Percentiles rank a stretch among this genome's conserved stretches.
Evolutionary conservation across 23 red algal genomes (phyloP).

Genomic region (Gracilaria domingensis): DNA sequence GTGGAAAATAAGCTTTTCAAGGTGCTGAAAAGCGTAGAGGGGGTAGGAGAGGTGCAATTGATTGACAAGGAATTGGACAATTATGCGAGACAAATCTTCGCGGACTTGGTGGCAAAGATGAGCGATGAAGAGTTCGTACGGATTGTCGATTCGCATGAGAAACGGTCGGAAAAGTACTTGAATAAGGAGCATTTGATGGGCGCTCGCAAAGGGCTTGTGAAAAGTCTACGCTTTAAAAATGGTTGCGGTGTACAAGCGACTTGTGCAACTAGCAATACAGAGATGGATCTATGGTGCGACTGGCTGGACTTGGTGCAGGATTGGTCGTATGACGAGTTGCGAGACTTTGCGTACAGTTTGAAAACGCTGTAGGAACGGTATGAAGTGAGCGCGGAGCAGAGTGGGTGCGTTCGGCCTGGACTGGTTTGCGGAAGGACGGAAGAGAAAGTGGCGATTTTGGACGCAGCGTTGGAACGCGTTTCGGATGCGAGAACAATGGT

Average conservation of each 20-base stretch:
- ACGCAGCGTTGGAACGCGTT: constrained; percentile 7
- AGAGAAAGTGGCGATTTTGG: neutral
- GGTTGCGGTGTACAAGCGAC: neutral
- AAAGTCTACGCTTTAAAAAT: neutral
- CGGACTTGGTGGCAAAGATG: neutral
- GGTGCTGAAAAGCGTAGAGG: neutral
- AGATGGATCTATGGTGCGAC: neutral
- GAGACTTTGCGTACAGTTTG: constrained; percentile 16
- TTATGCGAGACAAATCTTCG: neutral
- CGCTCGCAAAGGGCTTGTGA: neutral
- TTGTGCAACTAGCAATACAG: neutral
- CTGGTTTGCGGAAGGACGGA: neutral
- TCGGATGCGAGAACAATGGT: neutral
- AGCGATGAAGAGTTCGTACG: neutral
- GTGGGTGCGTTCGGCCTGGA: neutral
- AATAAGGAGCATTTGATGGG: neutral
- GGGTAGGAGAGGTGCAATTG: neutral
- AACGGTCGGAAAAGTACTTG: neutral
- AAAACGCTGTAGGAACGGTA: neutral
- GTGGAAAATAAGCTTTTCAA: constrained; percentile 13
- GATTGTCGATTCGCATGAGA: neutral
- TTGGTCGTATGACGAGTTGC: neutral
- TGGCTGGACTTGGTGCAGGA: neutral
- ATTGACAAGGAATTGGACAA: neutral
- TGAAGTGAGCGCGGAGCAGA: neutral